Evolutionary conservation across 495 filamentous ascomycete genomes (phyloP).

Genomic region (Penicillium cinerascens): DNA sequence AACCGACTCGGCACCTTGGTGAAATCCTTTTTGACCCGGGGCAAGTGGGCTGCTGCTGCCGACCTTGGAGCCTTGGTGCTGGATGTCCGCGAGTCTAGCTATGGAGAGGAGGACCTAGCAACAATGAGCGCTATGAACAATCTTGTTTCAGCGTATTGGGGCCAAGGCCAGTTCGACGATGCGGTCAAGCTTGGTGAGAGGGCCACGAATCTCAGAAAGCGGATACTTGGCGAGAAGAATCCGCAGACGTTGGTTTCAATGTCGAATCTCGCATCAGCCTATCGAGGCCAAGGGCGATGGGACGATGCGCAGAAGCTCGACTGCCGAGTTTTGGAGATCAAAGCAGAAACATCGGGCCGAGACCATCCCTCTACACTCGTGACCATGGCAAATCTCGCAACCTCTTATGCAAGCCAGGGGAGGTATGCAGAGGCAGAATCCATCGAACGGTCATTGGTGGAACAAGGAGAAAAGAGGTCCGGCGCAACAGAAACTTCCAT

Average conservation of each 20-base stretch:
- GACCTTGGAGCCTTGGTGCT: conserved; percentile 21
- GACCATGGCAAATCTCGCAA: conserved; percentile 23
- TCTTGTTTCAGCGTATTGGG: conserved; percentile 26
- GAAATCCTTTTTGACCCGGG: conserved; percentile 1
- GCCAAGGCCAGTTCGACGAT: conserved; percentile 17
- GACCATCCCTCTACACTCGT: conserved; percentile 33
- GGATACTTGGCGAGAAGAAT: conserved; percentile 12
- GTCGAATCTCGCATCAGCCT: conserved; percentile 29
- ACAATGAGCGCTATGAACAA: conserved; percentile 24
- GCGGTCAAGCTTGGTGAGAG: conserved; percentile 2
- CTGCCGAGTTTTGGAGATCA: conserved; percentile 6
- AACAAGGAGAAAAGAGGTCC: conserved; percentile 15
- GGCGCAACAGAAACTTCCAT: conserved; percentile 27
- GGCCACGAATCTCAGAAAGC: conserved; percentile 6
- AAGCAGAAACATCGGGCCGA: conserved; percentile 22
- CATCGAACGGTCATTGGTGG: conserved; percentile 21
- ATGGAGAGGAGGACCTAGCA: conserved; percentile 20
- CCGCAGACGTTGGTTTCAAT: conserved; percentile 9
- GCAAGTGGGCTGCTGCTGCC: conserved; percentile 11
- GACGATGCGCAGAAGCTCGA: conserved; percentile 22
- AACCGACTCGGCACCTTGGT: conserved; percentile 1
- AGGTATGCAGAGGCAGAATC: conserved; percentile 28
- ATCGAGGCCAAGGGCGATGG: conserved; percentile 27
- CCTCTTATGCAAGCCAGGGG: conserved; percentile 19
- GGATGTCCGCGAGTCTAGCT: conserved; percentile 7